phyloP scores from a whole-genome alignment of 768 basidiomycete species.

The Gloeostereum incarnatum region DNA sequence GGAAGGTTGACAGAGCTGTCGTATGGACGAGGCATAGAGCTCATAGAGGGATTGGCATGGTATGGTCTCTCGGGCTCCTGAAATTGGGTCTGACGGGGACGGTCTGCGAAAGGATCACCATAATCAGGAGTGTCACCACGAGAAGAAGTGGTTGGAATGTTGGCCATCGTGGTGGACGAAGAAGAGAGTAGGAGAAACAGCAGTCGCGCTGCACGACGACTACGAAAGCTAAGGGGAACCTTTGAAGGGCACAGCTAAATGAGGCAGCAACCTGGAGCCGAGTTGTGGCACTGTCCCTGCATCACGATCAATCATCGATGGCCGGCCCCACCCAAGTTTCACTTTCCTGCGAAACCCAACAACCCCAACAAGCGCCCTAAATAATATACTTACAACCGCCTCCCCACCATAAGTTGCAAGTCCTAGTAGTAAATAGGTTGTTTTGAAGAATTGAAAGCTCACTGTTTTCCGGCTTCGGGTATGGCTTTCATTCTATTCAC shows the following conservation, averaged over 20 bases:
- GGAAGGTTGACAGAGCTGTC: constrained; percentile 50
- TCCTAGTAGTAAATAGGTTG: too few species aligned
- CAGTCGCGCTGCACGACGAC: not conserved
- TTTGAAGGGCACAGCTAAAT: not conserved
- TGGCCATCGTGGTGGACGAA: constrained; percentile 24
- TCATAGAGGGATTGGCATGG: constrained; percentile 20
- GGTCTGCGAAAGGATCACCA: constrained; percentile 69
- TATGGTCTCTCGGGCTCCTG: constrained; percentile 43
- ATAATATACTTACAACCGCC: too few species aligned
- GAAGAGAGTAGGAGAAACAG: constrained; percentile 1
- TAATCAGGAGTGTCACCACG: constrained; percentile 13
- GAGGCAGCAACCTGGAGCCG: too few species aligned
- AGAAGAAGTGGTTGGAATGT: constrained; percentile 21
- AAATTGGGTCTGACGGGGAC: constrained; percentile 52
- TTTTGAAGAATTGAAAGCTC: too few species aligned
- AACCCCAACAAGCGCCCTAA: too few species aligned
- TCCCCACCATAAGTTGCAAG: too few species aligned
- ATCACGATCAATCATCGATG: too few species aligned
- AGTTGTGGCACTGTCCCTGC: too few species aligned
- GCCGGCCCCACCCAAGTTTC: too few species aligned
- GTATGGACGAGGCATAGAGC: constrained; percentile 35
- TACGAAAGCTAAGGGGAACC: not conserved
- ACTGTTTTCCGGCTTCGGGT: too few species aligned
- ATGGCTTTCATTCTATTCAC: too few species aligned
- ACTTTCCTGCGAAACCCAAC: too few species aligned